Conservation (phyloP, 2,329 filamentous ascomycete genomes). For the Trichophyton benhamiae region DNA sequence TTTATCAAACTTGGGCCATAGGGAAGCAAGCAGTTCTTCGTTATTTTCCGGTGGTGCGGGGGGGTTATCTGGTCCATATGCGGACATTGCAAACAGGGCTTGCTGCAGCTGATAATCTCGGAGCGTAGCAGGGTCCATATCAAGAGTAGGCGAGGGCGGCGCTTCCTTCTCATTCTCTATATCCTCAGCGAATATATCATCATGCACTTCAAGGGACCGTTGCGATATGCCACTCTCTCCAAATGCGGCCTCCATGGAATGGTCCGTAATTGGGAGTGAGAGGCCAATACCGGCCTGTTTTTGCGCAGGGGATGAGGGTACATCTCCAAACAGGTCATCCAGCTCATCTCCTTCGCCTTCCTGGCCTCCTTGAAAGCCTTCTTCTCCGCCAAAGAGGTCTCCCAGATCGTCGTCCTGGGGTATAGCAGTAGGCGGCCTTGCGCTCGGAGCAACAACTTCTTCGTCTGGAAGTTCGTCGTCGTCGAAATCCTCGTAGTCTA, state of each 20-base stretch:
- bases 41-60: conserved; percentile 60
- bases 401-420: conserved; percentile 26
- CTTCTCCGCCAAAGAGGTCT: conserved; percentile 6
- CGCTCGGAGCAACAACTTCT: conserved; percentile 20
- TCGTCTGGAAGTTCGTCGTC: conserved; percentile 85
- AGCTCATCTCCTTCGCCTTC: conserved; percentile 26
- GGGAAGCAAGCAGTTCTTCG: conserved; percentile 62
- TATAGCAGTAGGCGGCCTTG: conserved; percentile 26
- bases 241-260: background rate
- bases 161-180: conserved; percentile 17
- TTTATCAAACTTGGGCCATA: conserved; percentile 70
- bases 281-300: conserved; percentile 17
- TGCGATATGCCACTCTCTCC: background rate
- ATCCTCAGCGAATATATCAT: conserved; percentile 5
- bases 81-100: conserved; percentile 36
- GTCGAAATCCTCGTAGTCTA: conserved; percentile 82
- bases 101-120: conserved; percentile 37
- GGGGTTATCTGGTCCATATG: conserved; percentile 43
- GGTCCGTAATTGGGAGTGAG: background rate
- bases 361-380: conserved; percentile 8
- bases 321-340: conserved; percentile 40
- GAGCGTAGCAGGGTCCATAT: conserved; percentile 32
- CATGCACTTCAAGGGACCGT: background rate
- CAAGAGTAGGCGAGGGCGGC: conserved; percentile 21
- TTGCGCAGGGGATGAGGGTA: conserved; percentile 25